Evolutionary conservation across 23 red algal genomes (phyloP), one percentile per base, ranked within the genome.

Genomic region (Gracilaria domingensis): DNA sequence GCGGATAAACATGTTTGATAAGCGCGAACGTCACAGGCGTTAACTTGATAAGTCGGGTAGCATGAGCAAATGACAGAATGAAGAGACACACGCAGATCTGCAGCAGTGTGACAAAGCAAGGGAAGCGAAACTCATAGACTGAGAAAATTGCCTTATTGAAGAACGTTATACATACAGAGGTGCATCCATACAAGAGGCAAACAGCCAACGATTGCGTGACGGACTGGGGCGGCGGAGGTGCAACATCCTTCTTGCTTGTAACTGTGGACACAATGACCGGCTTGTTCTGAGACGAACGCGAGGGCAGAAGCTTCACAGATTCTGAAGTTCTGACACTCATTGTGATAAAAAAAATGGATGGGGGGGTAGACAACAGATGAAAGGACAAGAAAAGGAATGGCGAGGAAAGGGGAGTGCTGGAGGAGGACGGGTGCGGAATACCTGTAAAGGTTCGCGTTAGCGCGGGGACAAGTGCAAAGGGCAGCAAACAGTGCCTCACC

Each of bases 101-200:
- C 36, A 93, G 56, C 54, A 86, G 82, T 16, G 90, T 93, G 24
- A 93, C 51, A 50, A 93, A 57, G 50, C 80, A 82, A 13, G 95
- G 92, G 66, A 91, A 91, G 61, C 82, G 65, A 59, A 98, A 98
- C 57, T 84, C 25, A 55, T 80, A 93, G 30, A 93, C 90, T 45
- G 92, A 82, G 77, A 98, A 98, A 38, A 98, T 87, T 24, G 91
- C 88, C 86, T 98, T 98, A 85, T 98, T 98, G 47, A 98, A 89
- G 32, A 98, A 88, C 8, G 95, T 98, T 34, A 98, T 87, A 6
- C 81, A 79, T 16, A 94, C 85, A 2, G 95, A 93, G 20, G 86
- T 89, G 59, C 45, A 39, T 21, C 91, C 89, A 70, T 98, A 98
- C 48, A 93, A 69, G 38, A 55, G 28, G 48, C 90, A 93, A 33